These are phyloP conservation scores for Setaria viridis DNA, from an alignment of 202 grass and related monocot species.

Conservation along the genomic window DNA sequence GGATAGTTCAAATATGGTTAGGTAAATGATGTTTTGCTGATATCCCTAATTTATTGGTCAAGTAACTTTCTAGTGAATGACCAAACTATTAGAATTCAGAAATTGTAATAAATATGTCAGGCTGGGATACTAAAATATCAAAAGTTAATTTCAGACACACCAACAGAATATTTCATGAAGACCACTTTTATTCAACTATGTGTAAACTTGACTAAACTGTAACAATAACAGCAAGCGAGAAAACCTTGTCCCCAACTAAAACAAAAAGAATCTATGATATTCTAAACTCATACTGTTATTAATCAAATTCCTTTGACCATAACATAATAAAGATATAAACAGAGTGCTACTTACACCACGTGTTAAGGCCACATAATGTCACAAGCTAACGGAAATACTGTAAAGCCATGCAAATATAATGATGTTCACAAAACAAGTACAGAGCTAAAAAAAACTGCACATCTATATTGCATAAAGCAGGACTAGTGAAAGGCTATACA, in stretches of 20 bases:
- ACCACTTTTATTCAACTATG: neutral
- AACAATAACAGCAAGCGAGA: constrained; percentile 8
- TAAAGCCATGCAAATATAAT: neutral
- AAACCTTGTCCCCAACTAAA: constrained; percentile 4
- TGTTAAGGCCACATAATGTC: neutral
- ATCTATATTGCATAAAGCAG: constrained; percentile 9
- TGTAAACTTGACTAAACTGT: neutral
- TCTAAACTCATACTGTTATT: too few relatives aligned
- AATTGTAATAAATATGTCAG: neutral
- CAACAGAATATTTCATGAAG: neutral
- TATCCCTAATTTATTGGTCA: neutral
- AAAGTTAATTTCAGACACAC: constrained; percentile 23
- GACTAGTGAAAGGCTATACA: constrained; percentile 22
- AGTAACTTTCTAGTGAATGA: neutral
- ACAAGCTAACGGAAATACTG: neutral
- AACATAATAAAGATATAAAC: constrained; percentile 30
- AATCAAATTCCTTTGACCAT: constrained; percentile 5
- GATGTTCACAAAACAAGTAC: neutral
- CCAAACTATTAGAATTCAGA: neutral
- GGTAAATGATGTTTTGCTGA: neutral
- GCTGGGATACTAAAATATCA: neutral
- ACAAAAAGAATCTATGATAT: neutral
- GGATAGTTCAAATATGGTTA: neutral
- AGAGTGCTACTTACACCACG: neutral
- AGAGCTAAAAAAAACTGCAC: constrained; percentile 8